Conservation (phyloP, 2,329 filamentous ascomycete genomes). For the Sarocladium oryzae region DNA sequence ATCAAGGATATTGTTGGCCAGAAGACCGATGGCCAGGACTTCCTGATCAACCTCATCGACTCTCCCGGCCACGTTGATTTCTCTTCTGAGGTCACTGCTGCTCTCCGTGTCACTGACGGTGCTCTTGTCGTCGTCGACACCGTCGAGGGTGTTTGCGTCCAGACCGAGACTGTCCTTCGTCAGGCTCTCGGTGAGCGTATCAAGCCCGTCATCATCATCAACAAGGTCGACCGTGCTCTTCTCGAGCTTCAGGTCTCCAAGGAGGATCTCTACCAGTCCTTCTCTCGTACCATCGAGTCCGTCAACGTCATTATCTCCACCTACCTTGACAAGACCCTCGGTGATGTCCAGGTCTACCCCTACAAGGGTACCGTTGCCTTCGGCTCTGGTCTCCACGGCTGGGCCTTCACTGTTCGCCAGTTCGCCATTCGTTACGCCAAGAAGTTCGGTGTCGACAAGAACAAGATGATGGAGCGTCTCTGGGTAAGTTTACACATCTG, state of each 20-base stretch:
- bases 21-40: slow-evolving; percentile 86
- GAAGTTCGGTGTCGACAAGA: slow-evolving; percentile 99
- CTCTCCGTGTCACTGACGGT: slow-evolving; percentile 99
- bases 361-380: slow-evolving; percentile 97
- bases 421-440: slow-evolving; percentile 95
- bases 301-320: slow-evolving; percentile 99
- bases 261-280: slow-evolving; percentile 99
- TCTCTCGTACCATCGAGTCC: slow-evolving; percentile 98
- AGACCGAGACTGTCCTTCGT: slow-evolving; percentile 98
- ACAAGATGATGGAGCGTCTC: slow-evolving; percentile 99
- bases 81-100: slow-evolving; percentile 98
- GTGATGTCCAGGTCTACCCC: slow-evolving; percentile 98
- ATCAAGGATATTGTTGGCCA: slow-evolving; percentile 88
- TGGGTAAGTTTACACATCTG: slow-evolving; percentile 56
- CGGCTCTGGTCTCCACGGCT: slow-evolving; percentile 99
- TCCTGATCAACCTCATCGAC: slow-evolving; percentile 99
- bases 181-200: slow-evolving; percentile 99
- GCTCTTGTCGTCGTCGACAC: slow-evolving; percentile 99
- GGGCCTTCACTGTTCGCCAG: slow-evolving; percentile 98
- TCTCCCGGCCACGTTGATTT: slow-evolving; percentile 99
- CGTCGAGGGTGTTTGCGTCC: slow-evolving; percentile 99
- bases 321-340: slow-evolving; percentile 93
- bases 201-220: slow-evolving; percentile 99
- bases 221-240: slow-evolving; percentile 99
- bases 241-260: slow-evolving; percentile 98